Percentiles rank a stretch among this genome's conserved stretches.
Evolutionary conservation across 176 grass and related monocot species (phyloP).

Genomic region (Aechmea fasciata): DNA sequence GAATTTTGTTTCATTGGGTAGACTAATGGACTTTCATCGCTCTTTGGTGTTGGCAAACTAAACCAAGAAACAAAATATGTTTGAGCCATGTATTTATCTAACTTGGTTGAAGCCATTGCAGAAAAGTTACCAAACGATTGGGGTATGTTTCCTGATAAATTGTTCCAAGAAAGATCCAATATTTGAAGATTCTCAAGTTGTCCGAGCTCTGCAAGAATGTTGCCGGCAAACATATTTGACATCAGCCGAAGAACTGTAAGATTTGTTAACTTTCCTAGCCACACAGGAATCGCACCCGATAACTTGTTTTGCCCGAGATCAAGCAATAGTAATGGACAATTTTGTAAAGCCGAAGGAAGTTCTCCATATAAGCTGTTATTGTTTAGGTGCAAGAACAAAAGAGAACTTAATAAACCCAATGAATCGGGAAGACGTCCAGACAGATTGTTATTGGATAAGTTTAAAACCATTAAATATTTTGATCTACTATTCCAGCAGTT

Average conservation of each 20-base stretch:
- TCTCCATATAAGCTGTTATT: conserved; percentile 34
- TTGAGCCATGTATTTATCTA: too few relatives aligned
- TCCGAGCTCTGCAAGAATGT: conserved; percentile 6
- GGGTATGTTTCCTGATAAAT: conserved; percentile 27
- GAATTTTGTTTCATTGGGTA: too few relatives aligned
- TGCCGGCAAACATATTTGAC: conserved; percentile 30
- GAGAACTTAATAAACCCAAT: neutral
- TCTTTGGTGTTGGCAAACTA: too few relatives aligned
- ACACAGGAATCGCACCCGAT: conserved; percentile 22
- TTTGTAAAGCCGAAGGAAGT: conserved; percentile 20
- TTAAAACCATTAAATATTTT: neutral
- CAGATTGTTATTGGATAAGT: conserved; percentile 5
- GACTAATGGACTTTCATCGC: too few relatives aligned
- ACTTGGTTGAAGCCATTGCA: neutral
- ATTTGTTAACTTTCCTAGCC: conserved; percentile 21
- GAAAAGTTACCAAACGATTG: conserved; percentile 6
- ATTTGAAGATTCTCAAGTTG: conserved; percentile 13
- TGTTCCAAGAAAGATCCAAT: conserved; percentile 24
- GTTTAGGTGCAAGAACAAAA: neutral
- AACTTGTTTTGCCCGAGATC: conserved; percentile 32
- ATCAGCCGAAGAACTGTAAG: conserved; percentile 11
- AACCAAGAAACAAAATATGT: too few relatives aligned
- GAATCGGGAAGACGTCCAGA: neutral
- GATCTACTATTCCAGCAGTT: neutral
- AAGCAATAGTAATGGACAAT: conserved; percentile 10